Conservation (phyloP, 2,329 filamentous ascomycete species). For the Knoxdaviesia capensis region DNA sequence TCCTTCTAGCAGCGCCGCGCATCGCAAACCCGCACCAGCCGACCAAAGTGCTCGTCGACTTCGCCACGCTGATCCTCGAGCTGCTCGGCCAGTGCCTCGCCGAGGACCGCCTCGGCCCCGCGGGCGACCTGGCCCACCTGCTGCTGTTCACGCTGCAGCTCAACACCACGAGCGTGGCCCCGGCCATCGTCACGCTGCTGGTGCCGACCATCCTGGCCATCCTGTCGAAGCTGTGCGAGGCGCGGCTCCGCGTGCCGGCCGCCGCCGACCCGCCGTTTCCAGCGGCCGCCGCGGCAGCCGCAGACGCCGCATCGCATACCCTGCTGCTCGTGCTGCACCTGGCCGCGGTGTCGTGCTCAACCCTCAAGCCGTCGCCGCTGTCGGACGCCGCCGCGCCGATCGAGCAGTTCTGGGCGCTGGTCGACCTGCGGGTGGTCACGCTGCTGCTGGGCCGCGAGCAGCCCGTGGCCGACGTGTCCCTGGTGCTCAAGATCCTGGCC, state of each 20-base stretch:
- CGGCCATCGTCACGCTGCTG: constrained; percentile 36
- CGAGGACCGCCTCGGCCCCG: constrained; percentile 41
- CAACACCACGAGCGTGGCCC: constrained; percentile 36
- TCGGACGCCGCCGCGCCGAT: constrained; percentile 11
- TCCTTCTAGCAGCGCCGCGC: constrained; percentile 45
- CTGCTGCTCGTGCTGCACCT: constrained; percentile 31
- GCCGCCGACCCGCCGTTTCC: not conserved
- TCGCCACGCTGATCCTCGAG: constrained; percentile 41
- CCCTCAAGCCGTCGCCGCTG: constrained; percentile 12
- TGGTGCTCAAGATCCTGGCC: constrained; percentile 43
- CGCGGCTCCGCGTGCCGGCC: not conserved
- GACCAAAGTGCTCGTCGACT: constrained; percentile 38
- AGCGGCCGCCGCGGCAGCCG: constrained; percentile 3
- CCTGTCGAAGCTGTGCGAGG: constrained; percentile 1
- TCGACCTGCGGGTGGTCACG: constrained; percentile 46
- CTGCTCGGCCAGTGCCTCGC: constrained; percentile 49
- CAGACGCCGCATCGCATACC: no score
- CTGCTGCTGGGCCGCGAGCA: constrained; percentile 50
- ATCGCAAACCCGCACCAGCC: constrained; percentile 28
- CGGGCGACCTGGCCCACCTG: constrained; percentile 44
- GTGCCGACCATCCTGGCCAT: constrained; percentile 15
- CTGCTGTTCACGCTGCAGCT: constrained; percentile 42
- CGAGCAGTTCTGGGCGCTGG: constrained; percentile 42
- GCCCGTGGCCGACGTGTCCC: constrained; percentile 37
- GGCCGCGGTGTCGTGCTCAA: constrained; percentile 38